A percentile compares a stretch with the other conserved stretches of the same genome.
These are phyloP conservation scores for Hanseniaspora hatyaiensis DNA, from an alignment of 805 yeast species.

Conservation along the genomic window DNA sequence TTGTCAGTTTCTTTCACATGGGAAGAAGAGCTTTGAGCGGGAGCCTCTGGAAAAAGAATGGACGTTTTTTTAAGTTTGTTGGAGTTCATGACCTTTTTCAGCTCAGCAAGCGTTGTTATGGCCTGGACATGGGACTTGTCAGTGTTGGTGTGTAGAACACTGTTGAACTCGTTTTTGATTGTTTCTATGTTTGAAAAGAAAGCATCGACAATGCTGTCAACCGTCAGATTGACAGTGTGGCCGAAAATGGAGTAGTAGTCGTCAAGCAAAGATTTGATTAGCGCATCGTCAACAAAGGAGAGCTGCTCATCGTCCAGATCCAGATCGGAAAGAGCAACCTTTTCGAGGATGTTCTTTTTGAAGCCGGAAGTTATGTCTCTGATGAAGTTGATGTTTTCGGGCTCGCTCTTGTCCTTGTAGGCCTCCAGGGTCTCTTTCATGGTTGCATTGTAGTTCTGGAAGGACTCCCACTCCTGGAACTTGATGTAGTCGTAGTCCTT, in stretches of 20 bases:
- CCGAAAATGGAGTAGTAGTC: not conserved
- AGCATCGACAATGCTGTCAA: not conserved
- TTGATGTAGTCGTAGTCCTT: slow-evolving; percentile 30
- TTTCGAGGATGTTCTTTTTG: slow-evolving; percentile 1
- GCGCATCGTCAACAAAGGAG: not conserved
- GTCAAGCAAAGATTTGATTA: not conserved
- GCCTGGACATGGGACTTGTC: slow-evolving; percentile 1
- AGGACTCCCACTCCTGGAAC: slow-evolving; percentile 30
- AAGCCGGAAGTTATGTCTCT: not conserved
- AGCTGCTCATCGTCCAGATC: too few species aligned
- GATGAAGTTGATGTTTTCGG: not conserved
- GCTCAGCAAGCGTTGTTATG: not conserved
- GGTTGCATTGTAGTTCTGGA: slow-evolving; percentile 26
- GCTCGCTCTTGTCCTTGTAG: not conserved
- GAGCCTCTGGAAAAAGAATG: not conserved
- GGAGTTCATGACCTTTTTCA: slow-evolving; percentile 6
- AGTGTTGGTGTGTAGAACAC: not conserved
- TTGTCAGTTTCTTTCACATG: not conserved
- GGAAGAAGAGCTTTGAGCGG: too few species aligned
- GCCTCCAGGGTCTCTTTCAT: slow-evolving; percentile 9
- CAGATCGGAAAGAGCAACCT: slow-evolving; percentile 3
- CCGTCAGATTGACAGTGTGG: not conserved
- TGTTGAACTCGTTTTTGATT: not conserved
- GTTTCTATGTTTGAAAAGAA: not conserved
- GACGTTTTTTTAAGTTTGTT: not conserved